Evolutionary conservation across 2,329 filamentous ascomycete genomes (phyloP).

Genomic region (Alternaria conjuncta): DNA sequence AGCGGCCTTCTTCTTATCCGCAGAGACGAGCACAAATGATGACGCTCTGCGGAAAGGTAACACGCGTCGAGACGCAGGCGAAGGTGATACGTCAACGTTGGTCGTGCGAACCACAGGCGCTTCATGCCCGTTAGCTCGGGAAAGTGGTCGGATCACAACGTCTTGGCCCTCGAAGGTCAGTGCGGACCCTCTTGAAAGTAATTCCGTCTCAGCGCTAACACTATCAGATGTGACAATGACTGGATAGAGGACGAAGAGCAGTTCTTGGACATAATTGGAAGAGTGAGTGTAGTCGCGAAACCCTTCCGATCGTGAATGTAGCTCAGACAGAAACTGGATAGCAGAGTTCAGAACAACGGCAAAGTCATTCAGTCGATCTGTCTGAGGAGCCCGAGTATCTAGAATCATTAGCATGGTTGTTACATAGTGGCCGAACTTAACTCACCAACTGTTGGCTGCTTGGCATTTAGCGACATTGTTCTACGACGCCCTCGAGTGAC

Average conservation of each 20-base stretch:
- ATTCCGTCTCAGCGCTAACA: slow-evolving; percentile 81
- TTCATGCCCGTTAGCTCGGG: slow-evolving; percentile 62
- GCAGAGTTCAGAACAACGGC: slow-evolving; percentile 75
- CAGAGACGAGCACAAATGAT: slow-evolving; percentile 87
- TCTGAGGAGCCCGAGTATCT: slow-evolving; percentile 43
- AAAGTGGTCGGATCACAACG: slow-evolving; percentile 79
- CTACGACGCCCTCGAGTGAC: slow-evolving; percentile 57
- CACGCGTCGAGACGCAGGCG: slow-evolving; percentile 54
- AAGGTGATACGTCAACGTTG: slow-evolving; percentile 55
- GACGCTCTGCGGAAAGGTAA: slow-evolving; percentile 78
- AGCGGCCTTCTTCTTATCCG: slow-evolving; percentile 64
- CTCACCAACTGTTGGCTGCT: slow-evolving; percentile 52
- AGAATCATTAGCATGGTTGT: slow-evolving; percentile 18
- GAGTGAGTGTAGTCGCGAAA: slow-evolving; percentile 84
- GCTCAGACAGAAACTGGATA: slow-evolving; percentile 77
- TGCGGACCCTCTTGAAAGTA: slow-evolving; percentile 81
- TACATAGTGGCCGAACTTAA: not conserved
- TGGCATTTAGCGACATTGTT: slow-evolving; percentile 71
- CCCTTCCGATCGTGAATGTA: slow-evolving; percentile 75
- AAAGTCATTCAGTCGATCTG: slow-evolving; percentile 59
- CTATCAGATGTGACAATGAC: slow-evolving; percentile 85
- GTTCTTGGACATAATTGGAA: slow-evolving; percentile 80
- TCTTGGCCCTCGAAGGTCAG: slow-evolving; percentile 86
- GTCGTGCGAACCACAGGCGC: slow-evolving; percentile 77
- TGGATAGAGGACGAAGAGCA: slow-evolving; percentile 83